A percentile compares a stretch with the other conserved stretches of the same genome.
Conservation (phyloP, 176 grass and related monocot genomes). For the Cenchrus americanus region DNA sequence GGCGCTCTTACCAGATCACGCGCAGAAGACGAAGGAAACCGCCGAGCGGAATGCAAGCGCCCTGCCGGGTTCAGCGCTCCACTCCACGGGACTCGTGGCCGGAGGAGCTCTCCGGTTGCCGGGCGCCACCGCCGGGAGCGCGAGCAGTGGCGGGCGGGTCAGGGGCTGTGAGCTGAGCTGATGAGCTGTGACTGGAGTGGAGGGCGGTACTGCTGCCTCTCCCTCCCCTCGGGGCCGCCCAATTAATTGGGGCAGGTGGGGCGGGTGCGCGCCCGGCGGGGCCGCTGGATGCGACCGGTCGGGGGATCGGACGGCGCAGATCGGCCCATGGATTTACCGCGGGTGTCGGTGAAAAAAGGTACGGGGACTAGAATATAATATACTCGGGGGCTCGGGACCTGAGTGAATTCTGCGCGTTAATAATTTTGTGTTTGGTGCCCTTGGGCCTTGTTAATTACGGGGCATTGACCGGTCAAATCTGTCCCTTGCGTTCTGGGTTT, state of each 20-base stretch:
- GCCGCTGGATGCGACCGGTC: constrained; percentile 47
- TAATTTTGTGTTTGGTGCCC: neutral
- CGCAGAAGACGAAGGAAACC: neutral
- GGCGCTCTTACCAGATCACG: constrained; percentile 55
- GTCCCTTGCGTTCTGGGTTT: neutral
- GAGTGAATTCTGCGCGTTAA: constrained; percentile 17
- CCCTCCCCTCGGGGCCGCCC: neutral
- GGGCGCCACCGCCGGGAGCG: constrained; percentile 7
- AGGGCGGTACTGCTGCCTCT: neutral
- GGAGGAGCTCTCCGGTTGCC: constrained; percentile 25
- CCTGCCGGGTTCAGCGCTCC: too few species aligned
- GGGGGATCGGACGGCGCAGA: constrained; percentile 19
- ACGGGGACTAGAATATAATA: neutral
- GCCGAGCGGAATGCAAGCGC: neutral
- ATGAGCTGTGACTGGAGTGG: constrained; percentile 3
- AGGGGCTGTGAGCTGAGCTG: constrained; percentile 2
- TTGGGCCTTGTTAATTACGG: neutral
- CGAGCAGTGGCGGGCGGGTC: neutral
- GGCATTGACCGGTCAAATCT: constrained; percentile 44
- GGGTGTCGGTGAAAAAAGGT: constrained; percentile 41
- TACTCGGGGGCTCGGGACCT: neutral
- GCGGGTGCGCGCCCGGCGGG: constrained; percentile 12
- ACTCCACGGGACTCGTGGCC: neutral
- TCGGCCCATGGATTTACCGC: constrained; percentile 18
- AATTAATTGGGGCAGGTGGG: constrained; percentile 47